Evolutionary conservation across 2,329 filamentous ascomycete genomes (phyloP).

Genomic region (Aspergillus udagawae): DNA sequence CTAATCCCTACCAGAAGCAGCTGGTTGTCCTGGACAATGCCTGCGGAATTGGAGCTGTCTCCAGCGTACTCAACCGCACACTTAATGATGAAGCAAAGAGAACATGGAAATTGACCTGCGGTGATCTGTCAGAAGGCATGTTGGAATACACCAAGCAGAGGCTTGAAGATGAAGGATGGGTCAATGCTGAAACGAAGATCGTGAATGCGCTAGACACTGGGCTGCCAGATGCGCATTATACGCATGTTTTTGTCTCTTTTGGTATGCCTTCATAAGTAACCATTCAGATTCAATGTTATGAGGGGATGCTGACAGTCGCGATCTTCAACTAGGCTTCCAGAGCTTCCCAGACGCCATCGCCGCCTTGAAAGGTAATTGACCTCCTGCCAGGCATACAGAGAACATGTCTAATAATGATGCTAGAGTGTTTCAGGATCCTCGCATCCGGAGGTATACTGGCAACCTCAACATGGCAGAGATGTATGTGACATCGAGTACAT

Average conservation of each 20-base stretch:
- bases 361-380: constrained; percentile 33
- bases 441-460: constrained; percentile 32
- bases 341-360: constrained; percentile 42
- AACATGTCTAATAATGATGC: not conserved
- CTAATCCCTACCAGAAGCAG: constrained; percentile 14
- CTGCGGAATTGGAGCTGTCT: constrained; percentile 51
- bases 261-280: constrained; percentile 21
- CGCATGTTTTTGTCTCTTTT: constrained; percentile 46
- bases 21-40: constrained; percentile 49
- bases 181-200: constrained; percentile 41
- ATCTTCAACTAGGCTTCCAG: constrained; percentile 33
- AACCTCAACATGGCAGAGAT: constrained; percentile 34
- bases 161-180: constrained; percentile 43
- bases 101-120: constrained; percentile 47
- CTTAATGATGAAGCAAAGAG: constrained; percentile 38
- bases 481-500: constrained; percentile 12
- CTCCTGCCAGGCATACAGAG: not conserved
- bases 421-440: constrained; percentile 33
- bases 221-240: constrained; percentile 39
- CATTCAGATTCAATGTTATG: not conserved
- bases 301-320: not conserved
- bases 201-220: constrained; percentile 48
- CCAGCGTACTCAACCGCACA: constrained; percentile 41
- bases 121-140: constrained; percentile 45
- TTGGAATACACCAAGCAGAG: constrained; percentile 41